Percentiles rank a stretch among this genome's conserved stretches.
phyloP scores from a whole-genome alignment of 2,329 filamentous ascomycete genomes.

The Lasiodiplodia sp. region DNA sequence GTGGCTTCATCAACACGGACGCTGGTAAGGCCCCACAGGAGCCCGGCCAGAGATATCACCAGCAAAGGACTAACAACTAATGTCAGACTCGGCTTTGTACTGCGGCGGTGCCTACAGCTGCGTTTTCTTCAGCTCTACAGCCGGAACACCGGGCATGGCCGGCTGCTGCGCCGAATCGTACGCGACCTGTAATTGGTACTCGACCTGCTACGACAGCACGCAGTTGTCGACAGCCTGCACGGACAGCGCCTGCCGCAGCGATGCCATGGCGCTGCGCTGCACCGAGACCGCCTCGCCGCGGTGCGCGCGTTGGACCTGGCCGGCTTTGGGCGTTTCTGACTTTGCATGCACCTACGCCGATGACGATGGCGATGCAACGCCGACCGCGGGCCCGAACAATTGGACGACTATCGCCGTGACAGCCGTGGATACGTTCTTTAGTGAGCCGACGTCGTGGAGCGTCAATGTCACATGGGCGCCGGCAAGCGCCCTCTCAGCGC shows the following conservation, averaged over 20 bases:
- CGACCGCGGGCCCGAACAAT: not conserved
- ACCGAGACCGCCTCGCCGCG: not conserved
- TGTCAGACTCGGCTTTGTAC: not conserved
- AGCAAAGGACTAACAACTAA: too few relatives aligned
- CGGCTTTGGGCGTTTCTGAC: not conserved
- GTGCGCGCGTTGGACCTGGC: not conserved
- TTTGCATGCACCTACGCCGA: not conserved
- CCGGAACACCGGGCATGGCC: not conserved
- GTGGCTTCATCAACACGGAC: not conserved
- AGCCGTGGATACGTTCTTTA: not conserved
- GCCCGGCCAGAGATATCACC: not conserved
- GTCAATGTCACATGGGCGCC: not conserved
- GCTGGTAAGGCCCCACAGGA: not conserved
- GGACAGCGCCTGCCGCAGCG: not conserved
- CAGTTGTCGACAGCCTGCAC: not conserved
- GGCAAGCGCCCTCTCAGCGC: not conserved
- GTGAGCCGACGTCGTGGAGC: not conserved
- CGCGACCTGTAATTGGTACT: not conserved
- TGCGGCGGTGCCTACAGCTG: slow-evolving; percentile 2
- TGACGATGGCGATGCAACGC: not conserved
- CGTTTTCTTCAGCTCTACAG: not conserved
- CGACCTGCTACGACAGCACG: not conserved
- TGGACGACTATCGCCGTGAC: not conserved
- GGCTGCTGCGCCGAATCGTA: not conserved
- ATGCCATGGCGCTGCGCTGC: not conserved